These are phyloP conservation scores for Colletotrichum tofieldiae DNA, from an alignment of 2,329 filamentous ascomycete species.

Conservation along the genomic window DNA sequence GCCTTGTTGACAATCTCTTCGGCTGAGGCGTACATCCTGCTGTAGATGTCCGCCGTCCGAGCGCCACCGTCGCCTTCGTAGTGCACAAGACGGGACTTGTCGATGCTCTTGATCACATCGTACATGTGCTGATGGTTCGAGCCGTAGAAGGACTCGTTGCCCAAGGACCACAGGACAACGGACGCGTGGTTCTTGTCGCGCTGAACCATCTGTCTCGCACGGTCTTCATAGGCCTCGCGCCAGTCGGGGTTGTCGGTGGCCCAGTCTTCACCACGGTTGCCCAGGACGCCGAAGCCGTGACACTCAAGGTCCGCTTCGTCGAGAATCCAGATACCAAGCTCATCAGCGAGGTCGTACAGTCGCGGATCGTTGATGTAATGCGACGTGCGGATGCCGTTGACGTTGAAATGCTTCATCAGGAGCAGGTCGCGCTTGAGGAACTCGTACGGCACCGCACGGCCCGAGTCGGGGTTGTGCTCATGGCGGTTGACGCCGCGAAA, in stretches of 20 bases:
- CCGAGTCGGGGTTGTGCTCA: conserved; percentile 76
- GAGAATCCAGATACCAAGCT: conserved; percentile 76
- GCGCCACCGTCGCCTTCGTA: conserved; percentile 76
- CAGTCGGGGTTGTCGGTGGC: conserved; percentile 74
- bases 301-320: conserved; percentile 71
- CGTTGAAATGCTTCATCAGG: conserved; percentile 78
- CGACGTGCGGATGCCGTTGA: conserved; percentile 79
- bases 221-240: conserved; percentile 77
- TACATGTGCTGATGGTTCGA: conserved; percentile 79
- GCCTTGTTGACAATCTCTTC: conserved; percentile 60
- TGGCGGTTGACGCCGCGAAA: conserved; percentile 80
- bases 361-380: conserved; percentile 76
- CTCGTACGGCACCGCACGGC: conserved; percentile 73
- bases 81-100: conserved; percentile 73
- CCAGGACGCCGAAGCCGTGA: conserved; percentile 64
- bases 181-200: conserved; percentile 74
- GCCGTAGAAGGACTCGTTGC: conserved; percentile 81
- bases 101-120: conserved; percentile 70
- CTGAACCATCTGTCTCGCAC: conserved; percentile 75
- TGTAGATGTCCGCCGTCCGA: conserved; percentile 74
- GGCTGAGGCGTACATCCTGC: conserved; percentile 75
- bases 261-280: conserved; percentile 62
- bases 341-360: conserved; percentile 74
- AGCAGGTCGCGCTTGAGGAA: conserved; percentile 75
- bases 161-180: conserved; percentile 80